Evolutionary conservation across 768 basidiomycete species (phyloP).

Genomic region (Auricularia cornea): DNA sequence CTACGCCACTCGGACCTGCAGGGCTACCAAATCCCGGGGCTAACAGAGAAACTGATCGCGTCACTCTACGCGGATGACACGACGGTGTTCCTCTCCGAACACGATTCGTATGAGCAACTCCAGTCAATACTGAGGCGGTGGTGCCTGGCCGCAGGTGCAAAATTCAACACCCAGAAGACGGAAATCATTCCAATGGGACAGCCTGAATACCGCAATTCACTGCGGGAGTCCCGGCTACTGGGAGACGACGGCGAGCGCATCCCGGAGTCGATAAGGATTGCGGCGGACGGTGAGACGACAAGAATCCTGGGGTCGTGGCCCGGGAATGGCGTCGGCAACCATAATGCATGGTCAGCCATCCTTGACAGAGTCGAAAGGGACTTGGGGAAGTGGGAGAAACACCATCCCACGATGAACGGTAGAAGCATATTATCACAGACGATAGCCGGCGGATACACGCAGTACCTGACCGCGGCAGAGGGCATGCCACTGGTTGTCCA

Average conservation of each 20-base stretch:
- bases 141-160: slow-evolving; percentile 33
- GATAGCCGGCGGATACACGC: slow-evolving; percentile 23
- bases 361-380: slow-evolving; percentile 19
- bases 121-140: slow-evolving; percentile 25
- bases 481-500: slow-evolving; percentile 27
- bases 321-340: slow-evolving; percentile 20
- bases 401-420: slow-evolving; percentile 24
- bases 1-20: slow-evolving; percentile 17
- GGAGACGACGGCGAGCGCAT: no score
- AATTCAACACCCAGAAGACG: slow-evolving; percentile 36
- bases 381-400: slow-evolving; percentile 19
- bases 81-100: slow-evolving; percentile 24
- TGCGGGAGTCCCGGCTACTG: slow-evolving; percentile 7
- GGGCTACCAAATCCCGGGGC: slow-evolving; percentile 14
- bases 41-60: slow-evolving; percentile 3
- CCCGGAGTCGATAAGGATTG: no score
- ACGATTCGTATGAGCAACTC: slow-evolving; percentile 20
- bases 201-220: slow-evolving; percentile 9
- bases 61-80: slow-evolving; percentile 35
- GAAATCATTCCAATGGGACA: slow-evolving; percentile 28
- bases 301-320: slow-evolving; percentile 26
- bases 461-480: slow-evolving; percentile 28
- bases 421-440: slow-evolving; percentile 17
- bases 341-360: slow-evolving; percentile 17
- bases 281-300: slow-evolving; percentile 19